Evolutionary conservation across 306 rosid genomes (phyloP), one percentile per base, ranked within the genome.

Genomic region (Casuarina cunninghamiana): DNA sequence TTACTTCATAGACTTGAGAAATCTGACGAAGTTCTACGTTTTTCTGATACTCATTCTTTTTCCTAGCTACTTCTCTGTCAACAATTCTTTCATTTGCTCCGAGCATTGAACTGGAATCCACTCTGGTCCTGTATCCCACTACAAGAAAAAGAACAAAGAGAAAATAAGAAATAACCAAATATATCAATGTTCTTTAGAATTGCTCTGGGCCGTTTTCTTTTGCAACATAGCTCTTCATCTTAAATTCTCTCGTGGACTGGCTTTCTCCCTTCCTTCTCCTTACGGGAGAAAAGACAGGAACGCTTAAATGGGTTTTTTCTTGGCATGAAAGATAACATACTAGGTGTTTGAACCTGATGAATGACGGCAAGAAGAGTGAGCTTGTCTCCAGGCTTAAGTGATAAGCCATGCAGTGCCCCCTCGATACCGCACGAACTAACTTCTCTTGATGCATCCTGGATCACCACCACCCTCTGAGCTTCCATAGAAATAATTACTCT

Each of bases 91-190:
- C 75, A 71, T 85, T 86, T 5, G 91, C 84, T 73, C 91, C 92
- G 10, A 84, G 5, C 63, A 85, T 48, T 26, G 88, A 84, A 35
- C 75, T 74, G n/a, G 79, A 71, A 42, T 90, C 92, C 79, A 88
- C 85, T 13, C 66, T 77, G 69, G 42, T 81, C 74, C 74, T 82
- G 89, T 86, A 89, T 12, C 98, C 96, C 95, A 90, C 98, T 93
- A 12, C 19, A 70, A 68, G 37, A 54, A 79, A 75, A 71, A n/a
- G 19, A 32, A 53, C 15, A 9, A 9, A 32, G 68, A 74, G 65
- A 51, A 57, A 53, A 46, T 11, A 55, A 41, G 51, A 15, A 69
- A 26, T 69, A 42, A 55, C 3, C 32, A 54, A 54, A 54, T 9
- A 15, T 44, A 5, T 44, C 48, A 44, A 5, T 44, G 32, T 26